Conservation (phyloP, 2,329 filamentous ascomycete genomes). For the Achaetomium macrosporum region DNA sequence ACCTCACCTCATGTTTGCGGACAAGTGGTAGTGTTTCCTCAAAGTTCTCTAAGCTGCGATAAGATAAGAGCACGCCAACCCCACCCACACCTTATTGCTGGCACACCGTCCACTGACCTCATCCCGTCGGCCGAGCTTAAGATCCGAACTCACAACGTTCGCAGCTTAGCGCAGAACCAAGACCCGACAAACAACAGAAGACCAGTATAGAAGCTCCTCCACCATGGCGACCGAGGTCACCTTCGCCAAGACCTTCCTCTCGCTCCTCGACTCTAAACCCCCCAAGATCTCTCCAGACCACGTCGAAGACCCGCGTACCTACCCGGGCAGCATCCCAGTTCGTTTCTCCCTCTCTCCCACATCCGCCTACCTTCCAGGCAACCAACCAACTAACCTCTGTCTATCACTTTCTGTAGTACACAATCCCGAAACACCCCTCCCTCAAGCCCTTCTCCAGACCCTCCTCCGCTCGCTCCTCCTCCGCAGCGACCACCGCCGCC, state of each 20-base stretch:
- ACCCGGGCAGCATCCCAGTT: conserved; percentile 73
- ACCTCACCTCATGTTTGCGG: background rate
- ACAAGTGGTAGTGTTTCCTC: too few relatives aligned
- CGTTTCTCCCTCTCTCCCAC: conserved; percentile 25
- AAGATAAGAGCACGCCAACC: background rate
- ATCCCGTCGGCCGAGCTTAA: background rate
- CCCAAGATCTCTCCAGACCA: conserved; percentile 82
- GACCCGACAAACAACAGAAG: background rate
- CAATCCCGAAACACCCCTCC: conserved; percentile 18
- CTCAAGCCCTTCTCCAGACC: conserved; percentile 16
- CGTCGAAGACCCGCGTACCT: conserved; percentile 76
- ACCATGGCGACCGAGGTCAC: conserved; percentile 67
- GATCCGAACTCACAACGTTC: background rate
- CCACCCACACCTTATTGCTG: background rate
- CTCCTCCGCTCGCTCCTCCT: conserved; percentile 1
- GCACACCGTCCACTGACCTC: background rate
- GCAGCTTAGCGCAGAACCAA: background rate
- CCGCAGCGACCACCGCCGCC: background rate
- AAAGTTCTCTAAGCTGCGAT: background rate
- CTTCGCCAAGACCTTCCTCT: conserved; percentile 80
- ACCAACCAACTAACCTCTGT: background rate
- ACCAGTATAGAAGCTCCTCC: conserved; percentile 21
- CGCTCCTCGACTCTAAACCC: conserved; percentile 70
- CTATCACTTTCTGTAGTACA: conserved; percentile 16
- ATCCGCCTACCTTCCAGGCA: background rate